Evolutionary conservation across 306 rosid genomes (phyloP).

Genomic region (Erythrophleum fordii): DNA sequence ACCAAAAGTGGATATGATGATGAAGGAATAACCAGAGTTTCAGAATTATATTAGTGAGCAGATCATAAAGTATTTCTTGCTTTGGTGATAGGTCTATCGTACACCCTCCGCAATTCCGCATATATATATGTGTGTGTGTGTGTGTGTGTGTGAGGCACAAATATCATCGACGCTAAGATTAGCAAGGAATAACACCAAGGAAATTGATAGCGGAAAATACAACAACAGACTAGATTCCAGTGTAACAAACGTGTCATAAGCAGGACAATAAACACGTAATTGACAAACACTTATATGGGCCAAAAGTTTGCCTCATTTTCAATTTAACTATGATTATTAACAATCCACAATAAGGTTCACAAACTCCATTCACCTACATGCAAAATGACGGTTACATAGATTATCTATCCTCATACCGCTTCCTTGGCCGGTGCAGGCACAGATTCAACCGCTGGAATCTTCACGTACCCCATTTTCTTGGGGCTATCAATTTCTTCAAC

Average conservation of each 20-base stretch:
- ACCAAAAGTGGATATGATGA: not conserved
- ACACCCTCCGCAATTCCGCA: constrained; percentile 2
- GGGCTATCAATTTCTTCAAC: constrained; percentile 45
- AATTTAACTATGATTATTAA: constrained; percentile 43
- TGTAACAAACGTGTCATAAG: not conserved
- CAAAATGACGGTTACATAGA: not conserved
- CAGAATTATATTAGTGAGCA: not conserved
- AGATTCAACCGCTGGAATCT: constrained; percentile 56
- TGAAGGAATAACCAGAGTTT: not conserved
- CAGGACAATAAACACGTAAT: constrained; percentile 24
- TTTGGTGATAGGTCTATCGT: not conserved
- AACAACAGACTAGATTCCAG: not conserved
- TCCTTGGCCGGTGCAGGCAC: constrained; percentile 45
- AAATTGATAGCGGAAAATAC: constrained; percentile 28
- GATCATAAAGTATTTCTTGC: not conserved
- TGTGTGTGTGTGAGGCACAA: too few relatives aligned
- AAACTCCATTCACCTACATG: constrained; percentile 24
- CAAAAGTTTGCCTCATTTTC: constrained; percentile 34
- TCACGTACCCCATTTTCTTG: constrained; percentile 74
- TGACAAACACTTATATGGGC: constrained; percentile 31
- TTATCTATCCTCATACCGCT: constrained; percentile 34
- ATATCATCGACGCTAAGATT: not conserved
- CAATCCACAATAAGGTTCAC: constrained; percentile 31
- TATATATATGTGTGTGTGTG: too few relatives aligned
- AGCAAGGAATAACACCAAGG: not conserved